These are phyloP conservation scores for Penicillium expansum DNA, from an alignment of 2,329 filamentous ascomycete species.

Conservation along the genomic window DNA sequence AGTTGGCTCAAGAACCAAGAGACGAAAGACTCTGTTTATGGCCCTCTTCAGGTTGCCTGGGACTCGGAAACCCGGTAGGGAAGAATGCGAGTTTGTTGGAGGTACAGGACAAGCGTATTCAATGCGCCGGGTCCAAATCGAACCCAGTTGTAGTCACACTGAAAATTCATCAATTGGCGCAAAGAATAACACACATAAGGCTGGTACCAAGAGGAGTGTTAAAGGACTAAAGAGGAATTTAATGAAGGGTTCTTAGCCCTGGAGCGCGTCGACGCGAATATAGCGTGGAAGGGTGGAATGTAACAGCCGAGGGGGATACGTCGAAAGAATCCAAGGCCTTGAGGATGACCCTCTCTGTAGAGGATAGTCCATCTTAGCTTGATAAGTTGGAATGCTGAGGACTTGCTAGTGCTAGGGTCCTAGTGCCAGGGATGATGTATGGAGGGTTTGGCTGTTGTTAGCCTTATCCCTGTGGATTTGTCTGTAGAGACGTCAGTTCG, in stretches of 20 bases:
- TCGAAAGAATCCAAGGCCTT: constrained; percentile 23
- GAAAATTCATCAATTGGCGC: constrained; percentile 7
- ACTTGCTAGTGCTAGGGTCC: constrained; percentile 11
- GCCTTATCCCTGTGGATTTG: constrained; percentile 12
- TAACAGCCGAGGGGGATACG: constrained; percentile 19
- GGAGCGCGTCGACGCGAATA: constrained; percentile 27
- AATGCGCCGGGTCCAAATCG: constrained; percentile 9
- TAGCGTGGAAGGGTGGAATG: constrained; percentile 29
- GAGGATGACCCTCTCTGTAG: background rate
- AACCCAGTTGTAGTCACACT: constrained; percentile 8
- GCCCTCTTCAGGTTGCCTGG: background rate
- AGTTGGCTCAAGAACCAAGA: background rate
- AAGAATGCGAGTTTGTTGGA: background rate
- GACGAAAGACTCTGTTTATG: background rate
- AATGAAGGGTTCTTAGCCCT: constrained; percentile 7
- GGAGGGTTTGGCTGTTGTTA: background rate
- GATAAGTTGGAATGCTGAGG: constrained; percentile 19
- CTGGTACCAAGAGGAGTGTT: background rate
- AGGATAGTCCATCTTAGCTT: background rate
- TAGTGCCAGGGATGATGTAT: constrained; percentile 15
- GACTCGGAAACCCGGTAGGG: background rate
- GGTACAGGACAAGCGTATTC: constrained; percentile 1
- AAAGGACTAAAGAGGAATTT: constrained; percentile 18
- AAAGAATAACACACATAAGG: constrained; percentile 3
- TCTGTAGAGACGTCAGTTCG: constrained; percentile 13